Conservation (phyloP, 179 eudicot species). For the Spergularia azorica region DNA sequence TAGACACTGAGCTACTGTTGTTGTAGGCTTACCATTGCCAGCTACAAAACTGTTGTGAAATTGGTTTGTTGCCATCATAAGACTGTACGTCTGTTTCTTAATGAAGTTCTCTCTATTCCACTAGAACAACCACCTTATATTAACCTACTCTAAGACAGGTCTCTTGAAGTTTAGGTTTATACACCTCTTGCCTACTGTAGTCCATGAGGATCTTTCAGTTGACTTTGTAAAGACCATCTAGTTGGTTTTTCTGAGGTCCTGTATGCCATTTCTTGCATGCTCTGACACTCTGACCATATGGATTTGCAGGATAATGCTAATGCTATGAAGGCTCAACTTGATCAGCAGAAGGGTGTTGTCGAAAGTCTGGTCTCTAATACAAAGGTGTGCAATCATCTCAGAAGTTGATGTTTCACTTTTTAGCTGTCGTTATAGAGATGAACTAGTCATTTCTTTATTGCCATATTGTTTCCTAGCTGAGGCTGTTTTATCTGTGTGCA, state of each 20-base stretch:
- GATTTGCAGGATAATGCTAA: slow-evolving; percentile 80
- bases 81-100: neutral
- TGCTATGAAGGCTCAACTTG: slow-evolving; percentile 86
- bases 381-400: slow-evolving; percentile 55
- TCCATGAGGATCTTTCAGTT: neutral
- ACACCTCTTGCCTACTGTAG: neutral
- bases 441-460: neutral
- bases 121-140: neutral
- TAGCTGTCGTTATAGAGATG: slow-evolving; percentile 3
- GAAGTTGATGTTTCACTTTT: neutral
- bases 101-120: neutral
- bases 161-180: neutral
- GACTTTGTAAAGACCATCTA: neutral
- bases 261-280: neutral
- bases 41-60: too few relatives aligned
- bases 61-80: too few relatives aligned
- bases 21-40: too few relatives aligned
- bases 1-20: too few relatives aligned
- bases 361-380: slow-evolving; percentile 95
- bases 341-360: slow-evolving; percentile 85
- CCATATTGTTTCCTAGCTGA: neutral
- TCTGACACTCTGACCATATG: slow-evolving; percentile 4
- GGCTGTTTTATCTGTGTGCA: neutral
- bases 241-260: neutral
- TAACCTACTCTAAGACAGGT: neutral